Conservation (phyloP, 306 rosid genomes). For the Acacia acuminata region DNA sequence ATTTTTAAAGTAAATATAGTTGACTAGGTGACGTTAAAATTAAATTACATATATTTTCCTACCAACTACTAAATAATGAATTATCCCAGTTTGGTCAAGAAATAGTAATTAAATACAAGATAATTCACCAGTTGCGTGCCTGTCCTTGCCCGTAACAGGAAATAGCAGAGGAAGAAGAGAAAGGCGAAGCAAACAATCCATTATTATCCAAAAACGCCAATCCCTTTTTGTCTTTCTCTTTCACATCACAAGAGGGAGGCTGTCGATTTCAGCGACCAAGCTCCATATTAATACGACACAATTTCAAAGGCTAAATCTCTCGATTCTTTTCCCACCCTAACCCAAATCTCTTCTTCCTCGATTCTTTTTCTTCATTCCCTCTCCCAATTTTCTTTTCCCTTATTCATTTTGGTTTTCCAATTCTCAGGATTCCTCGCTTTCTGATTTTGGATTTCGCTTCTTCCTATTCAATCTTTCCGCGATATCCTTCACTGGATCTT, state of each 20-base stretch:
- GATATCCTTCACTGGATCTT: background rate
- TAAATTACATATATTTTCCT: too few relatives aligned
- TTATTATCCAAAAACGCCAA: background rate
- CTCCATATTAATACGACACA: background rate
- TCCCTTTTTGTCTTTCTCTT: background rate
- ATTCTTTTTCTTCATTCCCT: background rate
- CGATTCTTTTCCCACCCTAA: background rate
- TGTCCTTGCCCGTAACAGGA: background rate
- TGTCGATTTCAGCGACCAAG: background rate
- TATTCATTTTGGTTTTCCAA: background rate
- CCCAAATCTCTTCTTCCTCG: background rate
- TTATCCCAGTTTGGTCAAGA: background rate
- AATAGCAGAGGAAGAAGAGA: background rate
- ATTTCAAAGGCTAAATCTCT: background rate
- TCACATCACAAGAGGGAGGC: background rate
- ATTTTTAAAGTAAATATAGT: too few relatives aligned
- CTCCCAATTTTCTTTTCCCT: background rate
- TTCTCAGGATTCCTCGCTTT: slow-evolving; percentile 10
- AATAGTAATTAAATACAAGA: background rate
- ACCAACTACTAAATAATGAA: too few relatives aligned
- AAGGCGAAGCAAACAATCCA: background rate
- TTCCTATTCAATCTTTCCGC: background rate
- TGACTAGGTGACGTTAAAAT: too few relatives aligned
- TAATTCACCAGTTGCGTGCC: background rate
- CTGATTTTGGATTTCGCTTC: background rate